phyloP scores from a whole-genome alignment of 179 eudicot genomes.

The Spinacia oleracea region DNA sequence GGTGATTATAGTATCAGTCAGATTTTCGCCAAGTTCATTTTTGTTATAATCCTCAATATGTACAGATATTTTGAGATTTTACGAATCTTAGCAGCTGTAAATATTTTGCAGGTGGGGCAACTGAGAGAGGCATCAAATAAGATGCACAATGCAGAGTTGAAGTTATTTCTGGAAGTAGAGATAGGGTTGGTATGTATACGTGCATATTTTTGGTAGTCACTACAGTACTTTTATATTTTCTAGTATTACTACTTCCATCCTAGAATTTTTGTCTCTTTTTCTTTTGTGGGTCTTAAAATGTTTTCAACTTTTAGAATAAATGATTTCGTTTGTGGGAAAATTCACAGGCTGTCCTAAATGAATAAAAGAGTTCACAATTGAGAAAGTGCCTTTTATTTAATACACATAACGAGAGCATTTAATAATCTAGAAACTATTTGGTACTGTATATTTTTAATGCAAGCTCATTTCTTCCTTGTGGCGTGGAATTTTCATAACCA shows the following conservation, averaged over 20 bases:
- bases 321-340: not conserved
- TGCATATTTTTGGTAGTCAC: not conserved
- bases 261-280: not conserved
- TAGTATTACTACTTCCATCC: not conserved
- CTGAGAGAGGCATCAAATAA: slow-evolving; percentile 79
- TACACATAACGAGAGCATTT: not conserved
- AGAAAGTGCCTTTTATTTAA: not conserved
- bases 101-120: slow-evolving; percentile 67
- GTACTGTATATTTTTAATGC: not conserved
- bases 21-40: not conserved
- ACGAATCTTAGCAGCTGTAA: not conserved
- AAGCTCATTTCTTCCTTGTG: not conserved
- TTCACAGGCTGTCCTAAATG: not conserved
- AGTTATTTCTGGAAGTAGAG: slow-evolving; percentile 83
- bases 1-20: not conserved
- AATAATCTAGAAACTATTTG: not conserved
- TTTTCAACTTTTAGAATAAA: not conserved
- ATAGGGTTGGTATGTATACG: slow-evolving; percentile 54
- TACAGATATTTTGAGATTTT: not conserved
- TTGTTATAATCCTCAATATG: not conserved
- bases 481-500: not conserved
- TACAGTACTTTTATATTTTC: not conserved
- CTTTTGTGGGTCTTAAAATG: not conserved
- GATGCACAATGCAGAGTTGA: slow-evolving; percentile 73
- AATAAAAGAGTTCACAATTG: not conserved